Evolutionary conservation across 2,329 filamentous ascomycete species (phyloP), one percentile per base, ranked within the genome.

Genomic region (Colletotrichum tropicale): DNA sequence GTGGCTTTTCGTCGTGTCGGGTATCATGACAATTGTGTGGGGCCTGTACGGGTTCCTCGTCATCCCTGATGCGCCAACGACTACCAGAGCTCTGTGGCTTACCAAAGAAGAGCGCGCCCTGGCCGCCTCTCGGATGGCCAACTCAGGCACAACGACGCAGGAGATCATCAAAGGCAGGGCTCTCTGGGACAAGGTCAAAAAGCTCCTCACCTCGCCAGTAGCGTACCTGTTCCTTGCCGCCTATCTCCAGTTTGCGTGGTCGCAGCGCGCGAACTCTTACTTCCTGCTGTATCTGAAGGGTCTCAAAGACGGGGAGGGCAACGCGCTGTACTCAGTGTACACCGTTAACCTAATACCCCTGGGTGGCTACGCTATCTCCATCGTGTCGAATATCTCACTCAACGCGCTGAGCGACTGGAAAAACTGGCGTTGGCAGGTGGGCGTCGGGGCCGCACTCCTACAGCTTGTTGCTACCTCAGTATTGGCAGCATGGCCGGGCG

Each of bases 1-100:
- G 76, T 89, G 88, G 89, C 83, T 92, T 0, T 92, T 92, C 72
- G 88, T 92, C 58, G 89, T 92, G 56, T 89, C 91, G 77, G 88
- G 88, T 0, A 83, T 90, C 52, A 91, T 91, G 77, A 90, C 88
- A 3, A 83, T 92, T 5, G 90, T 90, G 0, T 87, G 92, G 16
- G 89, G 89, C 3, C 71, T 91, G 2, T 86, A 88, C 7, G 90
- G 90, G 1, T 92, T 87, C 78, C 80, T 91, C 66, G 75, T 85
- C 71, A 77, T 84, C 36, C 81, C 81, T 1, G 80, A 81, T 68
- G 77, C 77, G 16, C 80, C 80, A 13, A 43, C 66, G 26, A 79
- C 78, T n/a, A 81, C 80, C 7, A 71, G 79, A 28, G 80, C 80
- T 9, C 16, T 79, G 5, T 85, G 84, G 82, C 74, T 86, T 21